Evolutionary conservation across 345 rosid genomes (phyloP), one percentile per base, ranked within the genome.

Genomic region (Bruguiera gymnorhiza): DNA sequence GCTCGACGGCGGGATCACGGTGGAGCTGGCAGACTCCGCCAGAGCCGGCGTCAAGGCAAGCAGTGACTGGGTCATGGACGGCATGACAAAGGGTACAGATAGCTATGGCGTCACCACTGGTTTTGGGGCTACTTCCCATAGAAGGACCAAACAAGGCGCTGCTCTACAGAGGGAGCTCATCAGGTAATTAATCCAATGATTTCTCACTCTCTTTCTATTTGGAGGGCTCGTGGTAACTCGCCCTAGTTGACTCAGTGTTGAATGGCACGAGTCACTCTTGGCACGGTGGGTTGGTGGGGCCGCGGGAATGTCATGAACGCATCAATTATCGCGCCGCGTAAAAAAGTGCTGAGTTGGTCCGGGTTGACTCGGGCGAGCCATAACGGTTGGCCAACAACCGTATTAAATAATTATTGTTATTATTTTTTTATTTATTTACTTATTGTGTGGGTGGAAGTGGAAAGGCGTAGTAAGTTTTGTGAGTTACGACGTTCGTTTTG

Each of bases 1-100:
- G 8, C 55, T 51, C 21, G 70, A 65, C 2, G 8, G 20, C 3
- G 62, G 59, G 6, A 62, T 76, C 16, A 62, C 9, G 1, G 79
- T 76, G 39, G 72, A 66, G 63, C 79, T 76, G 5, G 67, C 71
- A 4, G 79, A 76, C 60, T 53, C 75, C 1, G 71, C 79, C 6
- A 48, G 72, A 15, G 64, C 68, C 24, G 75, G 75, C 1, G 72
- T 70, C n/a, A 67, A 70, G 60, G 79, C 79, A 1, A 71, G 79
- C 59, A 76, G 79, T 13, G 79, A 76, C 36, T 76, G 79, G 79
- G 79, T 76, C 15, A 71, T 71, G 75, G 75, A 70, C 19, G 71
- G 75, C 55, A 71, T 76, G 71, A 27, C 16, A 8, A 76, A 70
- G 15, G 79, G 79, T 21, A 71, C 72, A 23, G 75, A 66, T 56